Evolutionary conservation across 805 yeast genomes (phyloP).

Genomic region (Saccharomyces paradoxus): DNA sequence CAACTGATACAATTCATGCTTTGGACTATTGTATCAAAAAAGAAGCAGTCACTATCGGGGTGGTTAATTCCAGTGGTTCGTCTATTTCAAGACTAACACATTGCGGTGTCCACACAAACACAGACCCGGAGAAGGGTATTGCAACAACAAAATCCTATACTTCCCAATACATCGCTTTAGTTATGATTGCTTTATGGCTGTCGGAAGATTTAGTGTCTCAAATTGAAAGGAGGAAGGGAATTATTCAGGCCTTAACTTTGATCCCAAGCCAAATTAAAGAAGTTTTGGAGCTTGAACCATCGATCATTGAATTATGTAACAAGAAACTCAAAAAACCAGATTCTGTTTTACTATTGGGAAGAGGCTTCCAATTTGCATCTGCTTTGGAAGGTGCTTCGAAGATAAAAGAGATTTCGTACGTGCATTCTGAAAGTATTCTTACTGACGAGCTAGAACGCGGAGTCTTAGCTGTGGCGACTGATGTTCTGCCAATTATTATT

Average conservation of each 20-base stretch:
- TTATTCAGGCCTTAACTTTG: slow-evolving; percentile 73
- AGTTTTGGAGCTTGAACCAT: slow-evolving; percentile 63
- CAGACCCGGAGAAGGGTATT: slow-evolving; percentile 99
- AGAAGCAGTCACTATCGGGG: slow-evolving; percentile 95
- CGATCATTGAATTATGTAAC: slow-evolving; percentile 69
- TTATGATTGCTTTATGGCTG: slow-evolving; percentile 88
- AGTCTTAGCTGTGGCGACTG: slow-evolving; percentile 92
- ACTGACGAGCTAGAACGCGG: slow-evolving; percentile 99
- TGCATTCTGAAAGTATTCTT: slow-evolving; percentile 97
- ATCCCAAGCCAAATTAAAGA: slow-evolving; percentile 80
- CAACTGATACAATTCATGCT: slow-evolving; percentile 94
- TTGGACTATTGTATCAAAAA: slow-evolving; percentile 91
- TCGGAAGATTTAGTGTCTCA: slow-evolving; percentile 84
- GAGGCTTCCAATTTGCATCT: slow-evolving; percentile 95
- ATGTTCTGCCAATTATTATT: slow-evolving; percentile 84
- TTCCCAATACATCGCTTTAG: slow-evolving; percentile 93
- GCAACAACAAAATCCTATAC: slow-evolving; percentile 99
- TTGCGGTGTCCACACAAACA: slow-evolving; percentile 98
- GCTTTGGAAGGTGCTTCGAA: slow-evolving; percentile 98
- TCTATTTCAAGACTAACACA: slow-evolving; percentile 93
- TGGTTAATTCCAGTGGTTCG: slow-evolving; percentile 95
- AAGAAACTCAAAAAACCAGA: slow-evolving; percentile 68
- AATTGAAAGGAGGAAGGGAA: slow-evolving; percentile 67
- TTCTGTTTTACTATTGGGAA: slow-evolving; percentile 83
- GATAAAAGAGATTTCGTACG: slow-evolving; percentile 95